phyloP scores from a whole-genome alignment of 306 rosid species.

The Cicer yamashitae region DNA sequence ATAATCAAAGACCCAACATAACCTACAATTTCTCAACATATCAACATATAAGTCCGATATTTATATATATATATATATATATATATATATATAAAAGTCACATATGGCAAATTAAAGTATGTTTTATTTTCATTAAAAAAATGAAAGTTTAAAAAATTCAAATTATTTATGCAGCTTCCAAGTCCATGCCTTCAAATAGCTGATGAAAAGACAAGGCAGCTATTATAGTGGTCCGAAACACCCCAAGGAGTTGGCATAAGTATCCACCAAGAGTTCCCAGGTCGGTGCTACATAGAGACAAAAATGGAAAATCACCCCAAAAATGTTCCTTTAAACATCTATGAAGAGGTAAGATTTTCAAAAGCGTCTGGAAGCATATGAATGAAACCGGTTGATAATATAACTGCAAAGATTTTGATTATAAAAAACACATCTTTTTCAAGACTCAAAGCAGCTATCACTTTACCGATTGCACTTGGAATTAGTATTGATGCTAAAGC shows the following conservation, averaged over 20 bases:
- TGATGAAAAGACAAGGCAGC: neutral
- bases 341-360: neutral
- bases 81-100: too few species aligned
- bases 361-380: constrained; percentile 3
- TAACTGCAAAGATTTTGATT: constrained; percentile 8
- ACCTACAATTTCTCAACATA: too few species aligned
- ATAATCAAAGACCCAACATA: too few species aligned
- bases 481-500: neutral
- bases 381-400: neutral
- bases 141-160: too few species aligned
- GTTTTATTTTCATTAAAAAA: too few species aligned
- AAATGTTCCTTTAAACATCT: neutral
- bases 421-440: neutral
- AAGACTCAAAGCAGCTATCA: neutral
- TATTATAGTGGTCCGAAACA: neutral
- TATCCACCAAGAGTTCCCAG: constrained; percentile 4
- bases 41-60: too few species aligned
- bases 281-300: constrained; percentile 1
- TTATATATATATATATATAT: too few species aligned
- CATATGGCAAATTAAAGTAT: too few species aligned
- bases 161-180: constrained; percentile 18
- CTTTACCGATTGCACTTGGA: neutral
- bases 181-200: neutral
- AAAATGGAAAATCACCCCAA: constrained; percentile 18
- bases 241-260: neutral